A percentile compares a stretch with the other conserved stretches of the same genome.
These are phyloP conservation scores for Aurantiochytrium sp. DNA, from an alignment of 108 stramenopile genomes.

Conservation along the genomic window DNA sequence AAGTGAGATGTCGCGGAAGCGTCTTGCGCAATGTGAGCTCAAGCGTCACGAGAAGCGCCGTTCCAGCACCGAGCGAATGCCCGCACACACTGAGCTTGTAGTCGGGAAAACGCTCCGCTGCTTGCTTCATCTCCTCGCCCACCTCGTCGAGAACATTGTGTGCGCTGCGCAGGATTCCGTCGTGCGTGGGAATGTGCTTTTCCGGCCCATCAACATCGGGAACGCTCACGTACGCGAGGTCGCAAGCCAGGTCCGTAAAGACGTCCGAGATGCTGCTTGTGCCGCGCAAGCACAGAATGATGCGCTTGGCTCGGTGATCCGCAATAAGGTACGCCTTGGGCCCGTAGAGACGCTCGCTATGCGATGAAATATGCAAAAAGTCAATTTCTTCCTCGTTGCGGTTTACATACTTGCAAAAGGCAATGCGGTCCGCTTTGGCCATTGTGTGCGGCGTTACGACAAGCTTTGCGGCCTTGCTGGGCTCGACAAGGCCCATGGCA, in stretches of 20 bases:
- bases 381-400: neutral
- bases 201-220: neutral
- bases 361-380: neutral
- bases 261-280: neutral
- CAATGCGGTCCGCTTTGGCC: neutral
- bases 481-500: neutral
- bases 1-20: neutral
- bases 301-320: neutral
- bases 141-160: neutral
- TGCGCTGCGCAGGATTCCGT: neutral
- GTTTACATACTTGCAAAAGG: neutral
- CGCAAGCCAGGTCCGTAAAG: neutral
- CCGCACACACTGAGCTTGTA: neutral
- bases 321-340: neutral
- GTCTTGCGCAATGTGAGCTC: neutral
- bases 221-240: neutral
- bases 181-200: neutral
- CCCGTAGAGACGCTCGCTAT: neutral
- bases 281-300: neutral
- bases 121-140: neutral
- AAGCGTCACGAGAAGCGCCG: neutral
- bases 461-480: neutral
- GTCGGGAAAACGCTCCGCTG: neutral
- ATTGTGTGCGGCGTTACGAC: neutral
- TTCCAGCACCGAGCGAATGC: neutral